Evolutionary conservation across 2,329 filamentous ascomycete species (phyloP).

Genomic region (Lachnellula subtilissima): DNA sequence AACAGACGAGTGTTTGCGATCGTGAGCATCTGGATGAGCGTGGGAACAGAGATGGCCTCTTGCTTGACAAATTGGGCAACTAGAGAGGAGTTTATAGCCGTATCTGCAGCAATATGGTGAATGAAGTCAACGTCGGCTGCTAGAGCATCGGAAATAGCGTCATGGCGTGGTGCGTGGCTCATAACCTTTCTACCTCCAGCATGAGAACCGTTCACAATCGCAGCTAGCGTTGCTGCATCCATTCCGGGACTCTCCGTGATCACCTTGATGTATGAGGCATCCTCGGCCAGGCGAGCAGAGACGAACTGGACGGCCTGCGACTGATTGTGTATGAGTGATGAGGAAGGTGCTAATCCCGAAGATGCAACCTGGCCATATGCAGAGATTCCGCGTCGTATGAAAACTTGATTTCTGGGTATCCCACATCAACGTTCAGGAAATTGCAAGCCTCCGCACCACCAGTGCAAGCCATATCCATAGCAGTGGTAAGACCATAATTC

Average conservation of each 20-base stretch:
- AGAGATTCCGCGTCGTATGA: slow-evolving; percentile 1
- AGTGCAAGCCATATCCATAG: slow-evolving; percentile 6
- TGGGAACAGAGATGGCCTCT: slow-evolving; percentile 6
- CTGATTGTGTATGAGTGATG: not conserved
- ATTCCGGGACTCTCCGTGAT: slow-evolving; percentile 6
- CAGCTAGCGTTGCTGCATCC: slow-evolving; percentile 1
- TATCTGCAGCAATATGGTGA: slow-evolving; percentile 8
- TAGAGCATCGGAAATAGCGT: slow-evolving; percentile 4
- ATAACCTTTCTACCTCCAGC: slow-evolving; percentile 3
- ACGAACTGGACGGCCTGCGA: slow-evolving; percentile 5
- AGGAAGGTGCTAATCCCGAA: not conserved
- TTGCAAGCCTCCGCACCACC: not conserved
- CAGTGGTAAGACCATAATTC: slow-evolving; percentile 7
- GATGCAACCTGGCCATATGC: not conserved
- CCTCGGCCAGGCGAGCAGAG: slow-evolving; percentile 1
- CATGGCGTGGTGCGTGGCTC: slow-evolving; percentile 8
- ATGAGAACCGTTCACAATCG: not conserved
- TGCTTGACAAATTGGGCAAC: slow-evolving; percentile 5
- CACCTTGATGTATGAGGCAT: slow-evolving; percentile 11
- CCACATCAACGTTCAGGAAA: not conserved
- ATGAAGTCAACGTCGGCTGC: slow-evolving; percentile 9
- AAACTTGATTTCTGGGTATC: not conserved
- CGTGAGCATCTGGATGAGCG: slow-evolving; percentile 10
- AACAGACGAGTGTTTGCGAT: not conserved
- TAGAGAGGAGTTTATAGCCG: not conserved